phyloP scores from a whole-genome alignment of 1,139 yeast genomes.

The Protomyces gravidus region DNA sequence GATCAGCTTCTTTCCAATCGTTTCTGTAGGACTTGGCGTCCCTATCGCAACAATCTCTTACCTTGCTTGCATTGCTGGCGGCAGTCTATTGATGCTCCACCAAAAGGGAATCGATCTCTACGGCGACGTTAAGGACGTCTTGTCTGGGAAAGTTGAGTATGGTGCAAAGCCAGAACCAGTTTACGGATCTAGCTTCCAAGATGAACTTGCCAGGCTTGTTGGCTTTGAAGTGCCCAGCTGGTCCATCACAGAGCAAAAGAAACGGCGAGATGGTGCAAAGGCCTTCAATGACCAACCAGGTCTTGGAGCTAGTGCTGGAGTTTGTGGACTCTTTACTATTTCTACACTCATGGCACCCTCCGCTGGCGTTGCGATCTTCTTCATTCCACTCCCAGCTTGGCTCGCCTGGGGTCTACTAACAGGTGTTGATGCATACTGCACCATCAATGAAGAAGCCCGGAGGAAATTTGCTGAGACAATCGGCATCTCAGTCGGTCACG shows the following conservation, averaged over 20 bases:
- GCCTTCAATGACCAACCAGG: conserved; percentile 8
- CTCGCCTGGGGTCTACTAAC: conserved; percentile 25
- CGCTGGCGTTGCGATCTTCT: conserved; percentile 15
- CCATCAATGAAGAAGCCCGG: conserved; percentile 8
- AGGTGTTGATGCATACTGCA: conserved; percentile 21
- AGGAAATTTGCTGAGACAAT: conserved; percentile 5
- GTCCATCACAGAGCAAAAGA: conserved; percentile 4
- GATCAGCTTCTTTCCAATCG: conserved; percentile 15
- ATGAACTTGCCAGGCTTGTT: neutral
- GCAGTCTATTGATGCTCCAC: neutral
- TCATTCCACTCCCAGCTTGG: conserved; percentile 27
- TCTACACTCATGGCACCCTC: conserved; percentile 7
- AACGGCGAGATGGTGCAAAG: neutral
- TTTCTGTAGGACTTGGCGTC: conserved; percentile 7
- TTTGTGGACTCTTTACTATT: conserved; percentile 22
- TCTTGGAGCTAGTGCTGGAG: conserved; percentile 22
- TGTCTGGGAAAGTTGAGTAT: neutral
- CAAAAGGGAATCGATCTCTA: neutral
- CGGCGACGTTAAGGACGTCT: neutral
- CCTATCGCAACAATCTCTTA: neutral
- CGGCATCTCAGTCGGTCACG: conserved; percentile 20
- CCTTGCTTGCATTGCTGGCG: conserved; percentile 19
- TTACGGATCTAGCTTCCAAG: neutral
- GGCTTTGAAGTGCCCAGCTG: conserved; percentile 9
- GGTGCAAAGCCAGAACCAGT: neutral